Conservation (phyloP, 768 basidiomycete genomes). For the Kwoniella sp. region DNA sequence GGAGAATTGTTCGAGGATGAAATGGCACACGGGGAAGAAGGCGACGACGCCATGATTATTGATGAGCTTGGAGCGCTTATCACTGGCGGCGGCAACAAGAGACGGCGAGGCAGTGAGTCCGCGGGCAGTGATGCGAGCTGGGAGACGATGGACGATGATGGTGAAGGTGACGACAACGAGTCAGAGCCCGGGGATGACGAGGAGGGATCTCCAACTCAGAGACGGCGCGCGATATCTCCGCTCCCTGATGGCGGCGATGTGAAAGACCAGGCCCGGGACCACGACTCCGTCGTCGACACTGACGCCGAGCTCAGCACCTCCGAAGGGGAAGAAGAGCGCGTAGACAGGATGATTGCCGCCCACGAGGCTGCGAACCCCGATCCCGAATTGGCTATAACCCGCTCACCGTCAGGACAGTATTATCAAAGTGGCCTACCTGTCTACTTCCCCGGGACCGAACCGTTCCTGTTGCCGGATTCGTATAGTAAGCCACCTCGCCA, state of each 20-base stretch:
- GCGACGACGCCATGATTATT: constrained; percentile 48
- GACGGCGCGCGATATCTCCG: neutral
- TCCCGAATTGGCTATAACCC: neutral
- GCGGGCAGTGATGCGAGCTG: constrained; percentile 25
- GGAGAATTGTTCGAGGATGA: constrained; percentile 67
- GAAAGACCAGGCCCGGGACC: neutral
- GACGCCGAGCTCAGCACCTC: neutral
- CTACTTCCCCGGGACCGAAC: neutral
- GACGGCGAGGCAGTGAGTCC: neutral
- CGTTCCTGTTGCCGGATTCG: neutral
- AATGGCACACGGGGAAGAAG: constrained; percentile 27
- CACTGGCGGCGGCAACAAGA: neutral
- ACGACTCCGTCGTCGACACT: neutral
- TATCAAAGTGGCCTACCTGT: neutral
- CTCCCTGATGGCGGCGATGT: neutral
- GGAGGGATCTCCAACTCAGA: neutral
- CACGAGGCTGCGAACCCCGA: neutral
- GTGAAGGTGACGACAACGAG: constrained; percentile 15
- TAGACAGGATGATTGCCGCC: neutral
- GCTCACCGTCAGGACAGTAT: neutral
- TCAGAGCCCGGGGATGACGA: no score
- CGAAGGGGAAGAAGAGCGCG: neutral
- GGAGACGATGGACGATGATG: constrained; percentile 30
- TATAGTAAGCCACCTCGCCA: neutral
- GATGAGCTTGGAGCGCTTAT: constrained; percentile 1